These are phyloP conservation scores for Jimgerdemannia flammicorona DNA, from an alignment of 192 early-diverging fungal species.

Conservation along the genomic window DNA sequence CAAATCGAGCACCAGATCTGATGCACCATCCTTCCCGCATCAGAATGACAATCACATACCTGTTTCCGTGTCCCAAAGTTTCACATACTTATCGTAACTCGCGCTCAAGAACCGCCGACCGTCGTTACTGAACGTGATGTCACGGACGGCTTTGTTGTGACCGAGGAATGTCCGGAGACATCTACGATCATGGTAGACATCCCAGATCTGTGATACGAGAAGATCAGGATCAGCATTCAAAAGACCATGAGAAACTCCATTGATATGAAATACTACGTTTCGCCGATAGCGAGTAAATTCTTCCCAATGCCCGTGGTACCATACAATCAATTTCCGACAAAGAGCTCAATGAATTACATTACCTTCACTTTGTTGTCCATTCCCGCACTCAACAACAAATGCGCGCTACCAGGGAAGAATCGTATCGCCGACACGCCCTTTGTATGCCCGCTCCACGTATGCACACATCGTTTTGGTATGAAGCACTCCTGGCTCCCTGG, in stretches of 20 bases:
- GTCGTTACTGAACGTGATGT: conserved; percentile 86
- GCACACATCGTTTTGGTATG: conserved; percentile 80
- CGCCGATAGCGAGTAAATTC: neutral
- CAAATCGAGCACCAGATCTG: neutral
- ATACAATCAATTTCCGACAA: neutral
- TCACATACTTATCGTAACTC: conserved; percentile 88
- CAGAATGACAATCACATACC: conserved; percentile 33
- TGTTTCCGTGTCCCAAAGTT: conserved; percentile 99
- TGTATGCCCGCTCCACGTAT: conserved; percentile 92
- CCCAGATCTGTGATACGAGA: conserved; percentile 67
- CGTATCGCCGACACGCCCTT: conserved; percentile 89
- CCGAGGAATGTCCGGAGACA: conserved; percentile 85
- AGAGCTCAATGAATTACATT: neutral
- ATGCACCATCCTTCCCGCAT: too few relatives aligned
- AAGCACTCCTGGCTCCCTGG: conserved; percentile 75
- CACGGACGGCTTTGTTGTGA: conserved; percentile 90
- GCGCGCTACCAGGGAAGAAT: conserved; percentile 88
- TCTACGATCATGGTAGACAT: conserved; percentile 88
- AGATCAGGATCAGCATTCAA: neutral
- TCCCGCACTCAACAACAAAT: conserved; percentile 83
- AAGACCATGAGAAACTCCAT: too few relatives aligned
- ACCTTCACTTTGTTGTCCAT: conserved; percentile 97
- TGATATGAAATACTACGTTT: neutral
- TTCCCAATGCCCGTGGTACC: neutral
- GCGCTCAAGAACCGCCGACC: conserved; percentile 82